Evolutionary conservation across 495 filamentous ascomycete genomes (phyloP).

Genomic region (Podospora pseudocomata): DNA sequence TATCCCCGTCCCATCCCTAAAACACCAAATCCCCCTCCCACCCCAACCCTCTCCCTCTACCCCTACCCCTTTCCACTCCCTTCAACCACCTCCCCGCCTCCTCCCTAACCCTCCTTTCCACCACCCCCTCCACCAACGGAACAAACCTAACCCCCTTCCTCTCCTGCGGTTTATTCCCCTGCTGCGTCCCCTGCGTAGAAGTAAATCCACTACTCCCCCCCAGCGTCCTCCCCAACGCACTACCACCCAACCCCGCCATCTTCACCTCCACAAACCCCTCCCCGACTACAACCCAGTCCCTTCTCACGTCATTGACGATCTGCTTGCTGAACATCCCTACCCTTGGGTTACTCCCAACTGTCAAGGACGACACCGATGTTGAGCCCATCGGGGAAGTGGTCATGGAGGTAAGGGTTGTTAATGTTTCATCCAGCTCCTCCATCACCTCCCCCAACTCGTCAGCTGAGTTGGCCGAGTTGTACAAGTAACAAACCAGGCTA

Average conservation of each 20-base stretch:
- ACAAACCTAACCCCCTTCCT: neutral
- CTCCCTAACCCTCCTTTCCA: neutral
- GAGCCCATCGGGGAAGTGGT: too few species aligned
- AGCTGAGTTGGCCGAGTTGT: neutral
- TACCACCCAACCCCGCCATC: neutral
- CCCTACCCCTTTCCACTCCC: neutral
- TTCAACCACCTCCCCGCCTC: neutral
- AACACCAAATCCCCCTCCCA: neutral
- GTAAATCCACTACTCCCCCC: neutral
- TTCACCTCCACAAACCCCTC: neutral
- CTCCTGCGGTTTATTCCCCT: neutral
- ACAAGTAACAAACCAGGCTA: conserved; percentile 16
- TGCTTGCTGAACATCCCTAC: neutral
- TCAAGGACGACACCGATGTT: neutral
- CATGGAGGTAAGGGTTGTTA: neutral
- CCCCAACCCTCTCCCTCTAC: neutral
- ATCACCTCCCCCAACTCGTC: neutral
- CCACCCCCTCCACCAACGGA: neutral
- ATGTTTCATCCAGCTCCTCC: neutral
- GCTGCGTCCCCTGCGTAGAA: neutral
- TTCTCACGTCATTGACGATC: neutral
- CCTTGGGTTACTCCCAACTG: neutral
- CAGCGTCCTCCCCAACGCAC: neutral
- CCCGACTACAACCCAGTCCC: neutral
- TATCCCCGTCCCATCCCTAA: neutral